Conservation (phyloP, 129 eudicot species). For the Heracleum sosnowskyi region DNA sequence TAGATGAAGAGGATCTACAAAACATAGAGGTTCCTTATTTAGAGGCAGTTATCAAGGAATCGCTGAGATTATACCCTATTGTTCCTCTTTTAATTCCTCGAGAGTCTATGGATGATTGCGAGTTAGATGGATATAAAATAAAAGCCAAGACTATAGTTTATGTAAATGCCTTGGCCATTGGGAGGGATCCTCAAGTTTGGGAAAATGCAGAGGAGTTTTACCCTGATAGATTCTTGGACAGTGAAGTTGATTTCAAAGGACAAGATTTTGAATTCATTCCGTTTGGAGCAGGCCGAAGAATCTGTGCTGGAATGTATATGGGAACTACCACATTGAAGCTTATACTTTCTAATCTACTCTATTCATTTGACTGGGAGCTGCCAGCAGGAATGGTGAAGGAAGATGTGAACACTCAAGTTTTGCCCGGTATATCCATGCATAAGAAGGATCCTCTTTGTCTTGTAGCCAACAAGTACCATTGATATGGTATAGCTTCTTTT, state of each 20-base stretch:
- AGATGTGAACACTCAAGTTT: slow-evolving; percentile 19
- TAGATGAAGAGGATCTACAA: slow-evolving; percentile 25
- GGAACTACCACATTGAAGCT: slow-evolving; percentile 26
- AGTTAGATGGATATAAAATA: slow-evolving; percentile 26
- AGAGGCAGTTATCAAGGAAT: slow-evolving; percentile 31
- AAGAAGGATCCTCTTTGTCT: slow-evolving; percentile 4
- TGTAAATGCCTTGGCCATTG: slow-evolving; percentile 36
- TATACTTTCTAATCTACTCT: slow-evolving; percentile 26
- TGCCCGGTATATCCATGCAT: slow-evolving; percentile 24
- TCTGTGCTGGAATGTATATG: slow-evolving; percentile 24
- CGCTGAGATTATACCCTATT: slow-evolving; percentile 24
- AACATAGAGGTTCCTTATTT: slow-evolving; percentile 20
- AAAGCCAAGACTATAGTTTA: slow-evolving; percentile 29
- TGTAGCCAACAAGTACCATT: slow-evolving; percentile 17
- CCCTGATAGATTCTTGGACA: slow-evolving; percentile 28
- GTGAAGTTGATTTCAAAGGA: slow-evolving; percentile 26
- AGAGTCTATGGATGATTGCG: slow-evolving; percentile 19
- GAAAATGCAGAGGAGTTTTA: slow-evolving; percentile 24
- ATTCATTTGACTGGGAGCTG: slow-evolving; percentile 23
- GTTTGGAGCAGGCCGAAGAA: slow-evolving; percentile 33
- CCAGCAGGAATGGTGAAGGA: slow-evolving; percentile 19
- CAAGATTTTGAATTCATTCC: slow-evolving; percentile 26
- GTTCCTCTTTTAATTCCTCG: slow-evolving; percentile 30
- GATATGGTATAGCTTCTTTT: background rate
- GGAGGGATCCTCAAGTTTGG: slow-evolving; percentile 45